A percentile compares a stretch with the other conserved stretches of the same genome.
Evolutionary conservation across 2,329 filamentous ascomycete genomes (phyloP).

Genomic region (Thyridium curvatum): DNA sequence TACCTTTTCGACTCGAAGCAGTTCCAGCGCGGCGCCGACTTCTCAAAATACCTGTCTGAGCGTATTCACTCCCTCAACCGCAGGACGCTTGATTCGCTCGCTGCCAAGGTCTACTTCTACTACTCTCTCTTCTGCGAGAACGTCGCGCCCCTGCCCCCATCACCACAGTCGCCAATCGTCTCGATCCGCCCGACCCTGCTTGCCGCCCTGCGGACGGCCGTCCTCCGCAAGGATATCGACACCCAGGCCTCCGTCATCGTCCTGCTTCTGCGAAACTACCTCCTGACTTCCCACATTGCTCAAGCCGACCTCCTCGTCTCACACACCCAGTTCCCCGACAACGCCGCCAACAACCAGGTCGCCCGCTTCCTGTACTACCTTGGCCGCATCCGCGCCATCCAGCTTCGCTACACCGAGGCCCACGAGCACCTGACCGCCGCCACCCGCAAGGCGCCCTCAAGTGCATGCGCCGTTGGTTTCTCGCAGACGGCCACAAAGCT

Average conservation of each 20-base stretch:
- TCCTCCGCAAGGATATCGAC: constrained; percentile 91
- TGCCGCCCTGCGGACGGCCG: constrained; percentile 85
- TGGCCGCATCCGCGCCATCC: constrained; percentile 90
- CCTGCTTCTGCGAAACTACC: constrained; percentile 88
- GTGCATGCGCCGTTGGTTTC: constrained; percentile 83
- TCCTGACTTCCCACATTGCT: constrained; percentile 91
- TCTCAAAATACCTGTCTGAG: constrained; percentile 78
- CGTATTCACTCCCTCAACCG: constrained; percentile 86
- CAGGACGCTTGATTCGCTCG: constrained; percentile 86
- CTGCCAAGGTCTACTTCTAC: constrained; percentile 97
- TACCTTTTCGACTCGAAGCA: constrained; percentile 82
- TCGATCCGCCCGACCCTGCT: constrained; percentile 81
- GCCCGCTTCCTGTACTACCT: constrained; percentile 97
- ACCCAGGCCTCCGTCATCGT: constrained; percentile 97
- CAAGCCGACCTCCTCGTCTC: constrained; percentile 94
- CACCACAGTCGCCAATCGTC: constrained; percentile 80
- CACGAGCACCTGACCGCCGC: constrained; percentile 91
- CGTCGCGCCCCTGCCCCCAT: constrained; percentile 79
- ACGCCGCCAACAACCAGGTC: constrained; percentile 96
- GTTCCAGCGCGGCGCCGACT: constrained; percentile 71
- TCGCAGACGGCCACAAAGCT: constrained; percentile 95
- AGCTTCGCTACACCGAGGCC: constrained; percentile 93
- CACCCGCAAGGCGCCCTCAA: constrained; percentile 90
- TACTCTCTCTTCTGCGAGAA: constrained; percentile 94
- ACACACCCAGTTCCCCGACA: constrained; percentile 90